These are phyloP conservation scores for Rhinocladiella mackenziei DNA, from an alignment of 2,329 filamentous ascomycete genomes.

Conservation along the genomic window DNA sequence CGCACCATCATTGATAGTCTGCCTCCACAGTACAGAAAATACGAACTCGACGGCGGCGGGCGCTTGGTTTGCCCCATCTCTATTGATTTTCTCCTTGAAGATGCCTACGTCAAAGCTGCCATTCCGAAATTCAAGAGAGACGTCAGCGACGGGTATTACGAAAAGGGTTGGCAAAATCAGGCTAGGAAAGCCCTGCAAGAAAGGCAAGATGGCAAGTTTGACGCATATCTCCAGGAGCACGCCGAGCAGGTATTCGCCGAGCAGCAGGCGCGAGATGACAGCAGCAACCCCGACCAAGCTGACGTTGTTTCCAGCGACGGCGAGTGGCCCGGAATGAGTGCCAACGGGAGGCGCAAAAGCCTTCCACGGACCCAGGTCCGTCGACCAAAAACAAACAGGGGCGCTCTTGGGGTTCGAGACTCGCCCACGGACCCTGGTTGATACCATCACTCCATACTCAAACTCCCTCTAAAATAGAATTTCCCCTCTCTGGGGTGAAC, in stretches of 20 bases:
- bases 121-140: conserved; percentile 51
- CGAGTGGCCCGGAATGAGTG: conserved; percentile 5
- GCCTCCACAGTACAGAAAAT: conserved; percentile 16
- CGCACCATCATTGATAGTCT: conserved; percentile 23
- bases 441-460: no score
- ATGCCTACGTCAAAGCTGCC: conserved; percentile 25
- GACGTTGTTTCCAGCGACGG: conserved; percentile 14
- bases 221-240: conserved; percentile 53
- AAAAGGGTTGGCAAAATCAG: conserved; percentile 54
- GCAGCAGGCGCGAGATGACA: conserved; percentile 39
- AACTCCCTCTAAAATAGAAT: no score
- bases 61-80: conserved; percentile 19
- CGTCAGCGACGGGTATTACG: conserved; percentile 52
- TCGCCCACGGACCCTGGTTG: no score
- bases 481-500: no score
- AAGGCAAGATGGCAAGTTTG: conserved; percentile 53
- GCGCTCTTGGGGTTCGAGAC: no score
- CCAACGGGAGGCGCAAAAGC: conserved; percentile 8
- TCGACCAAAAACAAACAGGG: not conserved
- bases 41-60: conserved; percentile 17
- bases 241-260: conserved; percentile 58
- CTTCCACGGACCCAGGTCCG: not conserved
- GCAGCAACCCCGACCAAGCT: conserved; percentile 1
- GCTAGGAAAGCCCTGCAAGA: conserved; percentile 52
- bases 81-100: conserved; percentile 18